Evolutionary conservation across 2,329 filamentous ascomycete genomes (phyloP), one percentile per base, ranked within the genome.

Genomic region (Calcarisporium arbuscula): DNA sequence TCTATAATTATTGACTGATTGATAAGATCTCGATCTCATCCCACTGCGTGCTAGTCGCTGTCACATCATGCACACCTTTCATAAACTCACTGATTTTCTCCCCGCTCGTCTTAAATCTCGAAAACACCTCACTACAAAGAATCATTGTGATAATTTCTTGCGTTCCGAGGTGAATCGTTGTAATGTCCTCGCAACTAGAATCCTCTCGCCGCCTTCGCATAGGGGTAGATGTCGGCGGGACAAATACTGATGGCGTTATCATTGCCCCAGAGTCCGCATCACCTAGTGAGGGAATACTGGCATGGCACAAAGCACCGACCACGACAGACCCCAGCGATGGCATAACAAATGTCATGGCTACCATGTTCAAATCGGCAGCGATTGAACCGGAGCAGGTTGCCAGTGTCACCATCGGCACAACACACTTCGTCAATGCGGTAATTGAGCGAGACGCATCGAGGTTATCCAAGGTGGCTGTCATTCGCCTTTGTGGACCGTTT

Each of bases 381-480:
- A 50, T 64, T 21, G 39, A 47, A 26, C 57, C 62, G 1, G 46
- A 50, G 0, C 49, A 62, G 6, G 57, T 74, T 14, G 61, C 65
- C 11, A 67, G 64, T 39, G 62, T 74, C 11, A 70, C 68, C 3
- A 71, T 74, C 41, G 70, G 70, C 34, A 72, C 68, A 2, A 77
- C 73, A 1, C 72, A 77, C 39, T 77, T 77, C 44, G 62, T 77
- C 45, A 78, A 77, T 40, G 72, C 72, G 8, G 68, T 77, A 4
- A 59, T 77, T 1, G 70, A 77, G 48, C 58, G 66, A 28, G 72
- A 77, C 40, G 57, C 57, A 7, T 48, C 60, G 2, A 62, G 68
- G 3, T 51, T 77, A 4, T 61, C 64, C 11, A 58, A 52, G 5
- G 71, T 77, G 5, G 74, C 71, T 3, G 70, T 77, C 3, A 46